These are phyloP conservation scores for Huntiella decipiens DNA, from an alignment of 2,329 filamentous ascomycete species.

Conservation along the genomic window DNA sequence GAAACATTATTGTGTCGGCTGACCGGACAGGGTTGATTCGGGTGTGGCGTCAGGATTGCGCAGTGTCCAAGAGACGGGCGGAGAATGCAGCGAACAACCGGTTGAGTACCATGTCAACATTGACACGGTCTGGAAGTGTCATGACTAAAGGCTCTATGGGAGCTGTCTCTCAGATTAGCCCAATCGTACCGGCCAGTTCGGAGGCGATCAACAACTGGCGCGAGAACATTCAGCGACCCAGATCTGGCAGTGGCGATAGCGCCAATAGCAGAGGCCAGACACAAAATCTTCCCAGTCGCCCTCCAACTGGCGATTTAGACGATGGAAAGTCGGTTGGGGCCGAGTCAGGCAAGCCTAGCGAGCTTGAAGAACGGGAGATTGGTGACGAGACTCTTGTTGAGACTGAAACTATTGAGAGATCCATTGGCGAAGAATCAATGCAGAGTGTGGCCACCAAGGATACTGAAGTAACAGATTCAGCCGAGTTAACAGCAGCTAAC, in stretches of 20 bases:
- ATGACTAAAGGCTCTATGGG: conserved; percentile 32
- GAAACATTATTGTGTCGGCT: conserved; percentile 82
- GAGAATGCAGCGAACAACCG: conserved; percentile 65
- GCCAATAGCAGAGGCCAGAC: neutral
- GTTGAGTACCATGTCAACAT: conserved; percentile 34
- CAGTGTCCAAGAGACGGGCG: conserved; percentile 55
- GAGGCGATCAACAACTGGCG: conserved; percentile 84
- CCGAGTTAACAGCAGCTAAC: neutral
- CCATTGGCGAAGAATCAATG: too few relatives aligned
- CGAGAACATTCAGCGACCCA: conserved; percentile 32
- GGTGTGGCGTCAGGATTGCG: conserved; percentile 89
- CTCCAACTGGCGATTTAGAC: neutral
- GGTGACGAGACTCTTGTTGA: too few relatives aligned
- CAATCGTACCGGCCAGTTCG: conserved; percentile 22
- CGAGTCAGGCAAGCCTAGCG: too few relatives aligned
- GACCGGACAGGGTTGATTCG: conserved; percentile 82
- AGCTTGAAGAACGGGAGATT: too few relatives aligned
- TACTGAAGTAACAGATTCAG: neutral
- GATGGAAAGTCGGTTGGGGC: too few relatives aligned
- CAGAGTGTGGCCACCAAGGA: neutral
- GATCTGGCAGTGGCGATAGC: conserved; percentile 21
- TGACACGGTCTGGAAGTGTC: conserved; percentile 39
- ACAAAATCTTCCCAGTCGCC: neutral
- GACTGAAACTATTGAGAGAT: too few relatives aligned
- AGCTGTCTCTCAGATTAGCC: conserved; percentile 24